Percentiles rank a stretch among this genome's conserved stretches.
Evolutionary conservation across 192 early-diverging fungal species (phyloP).

Genomic region (Funneliformis geosporum): DNA sequence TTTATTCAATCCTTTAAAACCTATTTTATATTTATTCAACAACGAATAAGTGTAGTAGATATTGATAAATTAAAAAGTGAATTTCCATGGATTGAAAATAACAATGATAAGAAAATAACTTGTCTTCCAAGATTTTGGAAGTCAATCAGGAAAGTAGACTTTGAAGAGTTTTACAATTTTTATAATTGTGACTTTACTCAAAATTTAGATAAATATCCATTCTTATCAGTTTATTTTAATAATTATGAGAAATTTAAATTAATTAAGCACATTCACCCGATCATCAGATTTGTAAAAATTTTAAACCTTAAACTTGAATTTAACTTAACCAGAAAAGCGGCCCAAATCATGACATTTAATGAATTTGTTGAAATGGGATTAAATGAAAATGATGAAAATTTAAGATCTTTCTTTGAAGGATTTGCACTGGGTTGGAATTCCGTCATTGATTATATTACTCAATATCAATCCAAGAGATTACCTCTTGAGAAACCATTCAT

Average conservation of each 20-base stretch:
- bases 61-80: neutral
- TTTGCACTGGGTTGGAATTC: neutral
- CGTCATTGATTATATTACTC: neutral
- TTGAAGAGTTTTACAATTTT: neutral
- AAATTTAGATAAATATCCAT: slow-evolving; percentile 23
- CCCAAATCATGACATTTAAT: neutral
- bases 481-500: neutral
- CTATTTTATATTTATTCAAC: neutral
- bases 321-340: slow-evolving; percentile 22
- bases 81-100: neutral
- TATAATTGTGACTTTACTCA: neutral
- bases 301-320: neutral
- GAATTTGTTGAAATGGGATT: neutral
- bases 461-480: neutral
- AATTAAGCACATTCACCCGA: slow-evolving; percentile 17
- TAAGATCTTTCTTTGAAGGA: neutral
- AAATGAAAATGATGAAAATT: neutral
- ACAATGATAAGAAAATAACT: neutral
- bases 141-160: neutral
- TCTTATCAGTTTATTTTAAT: slow-evolving; percentile 26
- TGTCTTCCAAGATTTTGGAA: slow-evolving; percentile 10
- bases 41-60: neutral
- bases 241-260: neutral
- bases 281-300: slow-evolving; percentile 27
- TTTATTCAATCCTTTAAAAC: neutral